Percentiles rank a stretch among this genome's conserved stretches.
These are phyloP conservation scores for Pichia insulana DNA, from an alignment of 805 yeast genomes.

Conservation along the genomic window DNA sequence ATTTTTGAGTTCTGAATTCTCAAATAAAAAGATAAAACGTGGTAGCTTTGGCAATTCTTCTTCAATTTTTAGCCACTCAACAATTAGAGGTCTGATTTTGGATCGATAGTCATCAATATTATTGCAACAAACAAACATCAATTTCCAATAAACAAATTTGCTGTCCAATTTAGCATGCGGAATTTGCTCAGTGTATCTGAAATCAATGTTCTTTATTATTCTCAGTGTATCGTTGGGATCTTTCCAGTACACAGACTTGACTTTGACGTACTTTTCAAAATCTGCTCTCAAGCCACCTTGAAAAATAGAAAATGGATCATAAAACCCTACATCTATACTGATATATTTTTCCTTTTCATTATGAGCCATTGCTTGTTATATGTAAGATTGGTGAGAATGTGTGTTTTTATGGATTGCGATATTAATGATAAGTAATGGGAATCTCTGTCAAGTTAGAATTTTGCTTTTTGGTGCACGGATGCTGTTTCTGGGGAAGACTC, in stretches of 20 bases:
- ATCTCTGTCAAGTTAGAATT: no score
- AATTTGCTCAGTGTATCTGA: constrained; percentile 49
- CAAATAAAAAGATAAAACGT: constrained; percentile 45
- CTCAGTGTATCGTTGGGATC: constrained; percentile 44
- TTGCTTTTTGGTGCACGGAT: no score
- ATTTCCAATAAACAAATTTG: constrained; percentile 35
- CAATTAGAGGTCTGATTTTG: constrained; percentile 72
- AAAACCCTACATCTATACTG: constrained; percentile 42
- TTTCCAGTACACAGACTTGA: constrained; percentile 68
- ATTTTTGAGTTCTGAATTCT: constrained; percentile 19
- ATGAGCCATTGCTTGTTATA: neutral
- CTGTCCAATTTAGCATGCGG: constrained; percentile 25
- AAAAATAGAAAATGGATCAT: constrained; percentile 65
- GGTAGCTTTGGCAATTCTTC: constrained; percentile 45
- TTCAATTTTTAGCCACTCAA: constrained; percentile 62
- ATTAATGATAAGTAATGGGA: no score
- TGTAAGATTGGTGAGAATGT: no score
- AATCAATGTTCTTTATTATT: constrained; percentile 52
- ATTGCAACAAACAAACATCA: constrained; percentile 61
- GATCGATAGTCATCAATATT: constrained; percentile 67
- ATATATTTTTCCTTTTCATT: neutral
- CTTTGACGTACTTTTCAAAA: constrained; percentile 39
- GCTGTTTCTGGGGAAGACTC: no score
- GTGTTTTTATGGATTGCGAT: no score
- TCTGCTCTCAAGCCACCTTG: constrained; percentile 33